Percentiles rank a stretch among this genome's conserved stretches.
Evolutionary conservation across 352 stramenopile species (phyloP).

Genomic region (Phytopythium helicoides): DNA sequence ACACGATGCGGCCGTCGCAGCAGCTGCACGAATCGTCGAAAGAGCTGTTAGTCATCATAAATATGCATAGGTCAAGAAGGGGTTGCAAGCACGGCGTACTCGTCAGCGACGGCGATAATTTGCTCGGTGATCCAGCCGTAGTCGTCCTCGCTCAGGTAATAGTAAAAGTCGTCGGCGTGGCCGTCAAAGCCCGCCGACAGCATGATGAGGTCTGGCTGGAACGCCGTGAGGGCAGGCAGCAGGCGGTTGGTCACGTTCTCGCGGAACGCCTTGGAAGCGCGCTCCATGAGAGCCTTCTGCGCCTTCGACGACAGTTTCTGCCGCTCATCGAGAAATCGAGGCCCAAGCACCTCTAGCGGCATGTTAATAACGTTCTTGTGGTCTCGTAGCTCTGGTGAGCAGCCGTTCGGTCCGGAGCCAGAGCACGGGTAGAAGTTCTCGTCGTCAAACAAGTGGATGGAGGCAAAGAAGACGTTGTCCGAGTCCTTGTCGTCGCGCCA

Average conservation of each 20-base stretch:
- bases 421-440: conserved; percentile 69
- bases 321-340: conserved; percentile 56
- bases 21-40: conserved; percentile 25
- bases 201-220: conserved; percentile 63
- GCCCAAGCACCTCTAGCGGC: conserved; percentile 43
- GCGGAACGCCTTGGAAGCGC: conserved; percentile 45
- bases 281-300: conserved; percentile 46
- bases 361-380: conserved; percentile 57
- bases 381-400: conserved; percentile 42
- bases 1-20: conserved; percentile 93
- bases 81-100: conserved; percentile 62
- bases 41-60: too few species aligned
- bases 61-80: too few species aligned
- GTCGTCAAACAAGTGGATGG: conserved; percentile 59
- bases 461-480: conserved; percentile 67
- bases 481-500: conserved; percentile 63
- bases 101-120: conserved; percentile 88
- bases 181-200: conserved; percentile 70
- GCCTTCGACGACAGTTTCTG: conserved; percentile 54
- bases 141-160: conserved; percentile 80
- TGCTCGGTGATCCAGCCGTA: conserved; percentile 85
- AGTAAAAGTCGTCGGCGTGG: conserved; percentile 67
- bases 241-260: conserved; percentile 39
- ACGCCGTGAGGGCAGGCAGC: conserved; percentile 41
- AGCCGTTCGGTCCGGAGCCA: conserved; percentile 40